Base-by-base conservation (phyloP, 2,329 filamentous ascomycete genomes). In the Aspergillus pseudoterreus region DNA sequence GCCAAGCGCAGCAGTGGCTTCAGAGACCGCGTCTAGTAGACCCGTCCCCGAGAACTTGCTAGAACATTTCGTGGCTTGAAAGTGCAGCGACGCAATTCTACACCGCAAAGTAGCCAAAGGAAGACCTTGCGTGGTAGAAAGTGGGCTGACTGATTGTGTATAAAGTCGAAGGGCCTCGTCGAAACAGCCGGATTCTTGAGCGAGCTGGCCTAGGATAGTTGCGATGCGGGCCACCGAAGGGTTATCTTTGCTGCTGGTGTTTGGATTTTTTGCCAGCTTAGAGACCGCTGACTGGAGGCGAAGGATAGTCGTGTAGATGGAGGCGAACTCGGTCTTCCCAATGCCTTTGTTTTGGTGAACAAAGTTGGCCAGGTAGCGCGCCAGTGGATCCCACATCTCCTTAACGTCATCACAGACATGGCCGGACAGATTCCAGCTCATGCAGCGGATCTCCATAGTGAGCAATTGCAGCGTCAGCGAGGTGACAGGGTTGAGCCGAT, bases 361-460 rank as follows among this genome's bases (percentile, higher is more conserved):
- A 48, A 72, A 75, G 22, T 50, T 56, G 3, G 63, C 67, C 21
- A 77, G 58, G 39, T 70, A 76, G 12, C 69, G 67, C 32, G 68
- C 59, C 46, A 78, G 64, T 27, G 74, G 75, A 42, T 71, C 68
- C 59, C 71, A 72, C 41, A 78, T 59, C 45, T 78, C 76, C 49
- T 67, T 71, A 4, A 53, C 61, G 41, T 71, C 62, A 33, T 78
- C 69, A 17, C 68, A 70, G n/a, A 66, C 50, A 56, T 76, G 74
- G 3, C 67, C 65, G 4, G 71, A 66, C 8, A 75, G 43, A 36
- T 68, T 69, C 75, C 75, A 77, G 33, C 72, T 72, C 51, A 69
- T 62, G 39, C 61, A 66, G 38, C 70, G 66, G 51, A 74, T 63
- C 55, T 77, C 72, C 44, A 75, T 57, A 14, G 71, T 68, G 44